phyloP scores from a whole-genome alignment of 1,284 basidiomycete species.

The Microbotryum lychnidis-dioicae region DNA sequence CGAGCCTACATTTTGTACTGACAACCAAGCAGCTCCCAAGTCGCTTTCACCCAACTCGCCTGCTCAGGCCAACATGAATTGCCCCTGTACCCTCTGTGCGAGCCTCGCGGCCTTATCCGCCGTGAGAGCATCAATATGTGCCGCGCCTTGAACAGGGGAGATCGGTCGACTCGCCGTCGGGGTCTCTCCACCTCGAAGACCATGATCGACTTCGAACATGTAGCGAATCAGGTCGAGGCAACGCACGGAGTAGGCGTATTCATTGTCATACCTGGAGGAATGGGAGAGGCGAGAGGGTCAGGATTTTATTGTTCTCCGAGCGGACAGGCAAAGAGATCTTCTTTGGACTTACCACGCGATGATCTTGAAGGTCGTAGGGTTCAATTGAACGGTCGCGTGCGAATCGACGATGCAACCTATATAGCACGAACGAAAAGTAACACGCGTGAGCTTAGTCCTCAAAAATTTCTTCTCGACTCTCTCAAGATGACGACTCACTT shows the following conservation, averaged over 20 bases:
- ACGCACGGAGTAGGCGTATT: slow-evolving; percentile 32
- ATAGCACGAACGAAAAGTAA: too few species aligned
- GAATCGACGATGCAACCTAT: slow-evolving; percentile 38
- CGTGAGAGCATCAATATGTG: too few species aligned
- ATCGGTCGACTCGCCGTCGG: too few species aligned
- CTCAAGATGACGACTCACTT: slow-evolving; percentile 4
- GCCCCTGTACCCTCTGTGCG: too few species aligned
- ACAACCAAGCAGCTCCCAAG: too few species aligned
- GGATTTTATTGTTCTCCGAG: neutral
- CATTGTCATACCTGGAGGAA: slow-evolving; percentile 38
- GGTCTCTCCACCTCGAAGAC: neutral
- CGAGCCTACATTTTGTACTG: too few species aligned
- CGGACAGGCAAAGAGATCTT: neutral
- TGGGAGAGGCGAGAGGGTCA: neutral
- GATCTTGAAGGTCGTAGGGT: slow-evolving; percentile 40
- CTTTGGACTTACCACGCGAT: slow-evolving; percentile 35
- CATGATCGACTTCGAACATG: slow-evolving; percentile 38
- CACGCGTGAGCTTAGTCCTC: too few species aligned
- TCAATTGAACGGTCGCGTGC: slow-evolving; percentile 40
- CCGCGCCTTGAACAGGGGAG: too few species aligned
- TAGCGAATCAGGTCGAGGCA: slow-evolving; percentile 33
- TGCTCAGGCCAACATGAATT: too few species aligned
- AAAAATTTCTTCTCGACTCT: too few species aligned
- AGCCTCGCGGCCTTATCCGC: too few species aligned
- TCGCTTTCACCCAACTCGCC: too few species aligned